Evolutionary conservation across 345 rosid genomes (phyloP), one percentile per base, ranked within the genome.

Genomic region (Psidium friedrichsthalianum): DNA sequence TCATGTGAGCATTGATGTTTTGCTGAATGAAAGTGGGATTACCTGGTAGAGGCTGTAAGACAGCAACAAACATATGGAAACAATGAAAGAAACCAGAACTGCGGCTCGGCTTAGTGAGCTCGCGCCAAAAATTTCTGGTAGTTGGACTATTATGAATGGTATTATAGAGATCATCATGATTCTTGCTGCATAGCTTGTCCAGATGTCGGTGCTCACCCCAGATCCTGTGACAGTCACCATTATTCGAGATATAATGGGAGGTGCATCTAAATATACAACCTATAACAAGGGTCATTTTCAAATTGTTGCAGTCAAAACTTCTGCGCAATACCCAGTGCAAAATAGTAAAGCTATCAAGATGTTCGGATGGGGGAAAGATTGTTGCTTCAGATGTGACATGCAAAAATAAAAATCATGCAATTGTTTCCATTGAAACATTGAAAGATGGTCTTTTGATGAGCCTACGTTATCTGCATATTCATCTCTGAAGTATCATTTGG

Each of bases 41-140:
- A 91, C 93, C 93, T 91, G 93, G 84, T 89, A 90, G 54, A 91
- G 61, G 87, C 92, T 81, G 82, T 91, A 90, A 83, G 90, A 86
- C 44, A 89, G 59, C 86, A 91, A 89, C 87, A 90, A 74, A 18
- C 74, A 47, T 6, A 89, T 56, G 8, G 93, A 88, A 64, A 90
- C 76, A 52, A 88, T 76, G 57, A 91, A 86, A 2, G 89, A 86
- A 83, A 84, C 88, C 54, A 91, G 54, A 16, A 89, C 83, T 52
- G 92, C 92, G 2, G 87, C 57, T 44, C 86, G 91, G 76, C 89
- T 89, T 83, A 86, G 87, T 0, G 92, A 86, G 22, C 86, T 87
- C 29, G 88, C 24, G 42, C 86, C 15, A 55, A 91, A 78, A 82
- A 82, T 69, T 82, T 88, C 87, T 0, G 89, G 90, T 25, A 90